Percentiles rank a stretch among this genome's conserved stretches.
These are phyloP conservation scores for Lactuca saligna DNA, from an alignment of 129 eudicot genomes.

Conservation along the genomic window DNA sequence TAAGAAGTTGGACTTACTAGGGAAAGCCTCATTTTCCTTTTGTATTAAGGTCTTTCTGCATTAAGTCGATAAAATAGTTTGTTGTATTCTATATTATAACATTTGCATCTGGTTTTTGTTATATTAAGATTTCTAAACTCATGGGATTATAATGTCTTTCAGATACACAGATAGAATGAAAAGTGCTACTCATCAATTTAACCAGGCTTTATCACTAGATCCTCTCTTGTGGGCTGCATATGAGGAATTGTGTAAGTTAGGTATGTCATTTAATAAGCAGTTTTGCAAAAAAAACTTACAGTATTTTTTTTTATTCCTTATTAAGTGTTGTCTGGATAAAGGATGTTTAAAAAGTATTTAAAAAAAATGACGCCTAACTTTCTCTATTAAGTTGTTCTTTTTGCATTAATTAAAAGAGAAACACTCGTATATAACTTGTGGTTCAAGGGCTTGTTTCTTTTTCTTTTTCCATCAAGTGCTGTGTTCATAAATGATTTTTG, in stretches of 20 bases:
- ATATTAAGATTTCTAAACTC: constrained; percentile 13
- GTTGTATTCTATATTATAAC: constrained; percentile 5
- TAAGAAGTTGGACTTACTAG: too few relatives aligned
- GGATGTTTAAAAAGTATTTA: too few relatives aligned
- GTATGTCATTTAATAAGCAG: constrained; percentile 32
- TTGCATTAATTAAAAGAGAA: neutral
- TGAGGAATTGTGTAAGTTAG: constrained; percentile 91
- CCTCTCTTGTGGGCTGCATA: constrained; percentile 96
- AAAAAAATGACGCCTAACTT: neutral
- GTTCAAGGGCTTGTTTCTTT: too few relatives aligned
- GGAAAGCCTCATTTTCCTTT: neutral
- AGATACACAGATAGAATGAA: constrained; percentile 90
- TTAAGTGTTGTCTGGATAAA: neutral
- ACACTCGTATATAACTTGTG: too few relatives aligned
- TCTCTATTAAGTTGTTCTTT: neutral
- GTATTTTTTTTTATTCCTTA: too few relatives aligned
- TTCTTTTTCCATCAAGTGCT: too few relatives aligned
- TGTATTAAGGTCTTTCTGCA: too few relatives aligned
- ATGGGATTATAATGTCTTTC: constrained; percentile 35
- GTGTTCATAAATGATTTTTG: too few relatives aligned
- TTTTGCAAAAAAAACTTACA: too few relatives aligned
- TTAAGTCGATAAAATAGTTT: neutral
- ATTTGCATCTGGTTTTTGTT: constrained; percentile 18
- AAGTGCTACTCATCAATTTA: constrained; percentile 78
- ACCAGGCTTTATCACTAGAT: constrained; percentile 89